These are phyloP conservation scores for Irpex sp. DNA, from an alignment of 1,284 basidiomycete species.

Conservation along the genomic window DNA sequence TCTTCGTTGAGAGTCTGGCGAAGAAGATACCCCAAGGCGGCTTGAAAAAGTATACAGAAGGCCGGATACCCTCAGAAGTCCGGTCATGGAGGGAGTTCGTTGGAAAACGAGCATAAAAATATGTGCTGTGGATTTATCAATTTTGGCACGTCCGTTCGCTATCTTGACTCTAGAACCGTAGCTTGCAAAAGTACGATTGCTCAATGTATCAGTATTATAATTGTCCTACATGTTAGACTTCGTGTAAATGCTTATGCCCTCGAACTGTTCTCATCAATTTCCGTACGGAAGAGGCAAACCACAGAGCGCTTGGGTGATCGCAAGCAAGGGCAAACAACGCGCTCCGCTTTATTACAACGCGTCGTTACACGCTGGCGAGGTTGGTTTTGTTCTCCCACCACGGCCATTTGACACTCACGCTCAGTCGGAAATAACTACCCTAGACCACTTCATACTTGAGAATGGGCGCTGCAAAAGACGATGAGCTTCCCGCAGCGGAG, in stretches of 20 bases:
- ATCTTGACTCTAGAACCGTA: neutral
- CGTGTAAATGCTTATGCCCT: neutral
- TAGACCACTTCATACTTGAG: neutral
- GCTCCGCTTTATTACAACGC: neutral
- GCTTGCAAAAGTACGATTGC: conserved; percentile 9
- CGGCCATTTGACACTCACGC: neutral
- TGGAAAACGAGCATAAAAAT: conserved; percentile 54
- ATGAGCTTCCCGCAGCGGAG: conserved; percentile 14
- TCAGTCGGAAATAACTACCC: neutral
- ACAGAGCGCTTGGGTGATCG: neutral
- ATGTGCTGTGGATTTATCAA: neutral
- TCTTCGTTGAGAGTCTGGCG: conserved; percentile 89
- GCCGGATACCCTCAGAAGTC: conserved; percentile 91
- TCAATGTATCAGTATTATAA: neutral
- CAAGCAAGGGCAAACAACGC: conserved; percentile 2
- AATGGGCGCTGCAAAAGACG: conserved; percentile 16
- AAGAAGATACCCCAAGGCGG: conserved; percentile 88
- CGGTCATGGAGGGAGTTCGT: conserved; percentile 89
- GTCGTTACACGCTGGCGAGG: neutral
- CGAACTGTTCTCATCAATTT: neutral
- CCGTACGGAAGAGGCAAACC: neutral
- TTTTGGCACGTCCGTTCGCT: neutral
- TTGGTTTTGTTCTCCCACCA: neutral
- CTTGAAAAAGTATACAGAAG: conserved; percentile 82
- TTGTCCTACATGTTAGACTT: neutral